These are phyloP conservation scores for Quercus gilva DNA, from an alignment of 306 rosid genomes.

Conservation along the genomic window DNA sequence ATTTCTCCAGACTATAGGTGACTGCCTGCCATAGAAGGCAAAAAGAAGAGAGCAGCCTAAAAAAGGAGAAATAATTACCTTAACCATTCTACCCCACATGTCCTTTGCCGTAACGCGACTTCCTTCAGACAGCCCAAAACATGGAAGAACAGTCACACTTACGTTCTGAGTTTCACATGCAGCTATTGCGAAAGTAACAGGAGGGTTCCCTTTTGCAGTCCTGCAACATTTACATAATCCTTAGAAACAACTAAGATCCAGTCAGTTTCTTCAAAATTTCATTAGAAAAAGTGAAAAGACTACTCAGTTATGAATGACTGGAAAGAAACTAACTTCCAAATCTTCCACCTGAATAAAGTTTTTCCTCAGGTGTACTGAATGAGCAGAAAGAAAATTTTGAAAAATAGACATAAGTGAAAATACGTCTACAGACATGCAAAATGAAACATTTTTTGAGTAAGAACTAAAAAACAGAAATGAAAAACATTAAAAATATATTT, in stretches of 20 bases:
- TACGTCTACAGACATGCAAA: background rate
- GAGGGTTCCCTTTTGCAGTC: slow-evolving; percentile 90
- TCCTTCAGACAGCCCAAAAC: slow-evolving; percentile 86
- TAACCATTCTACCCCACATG: slow-evolving; percentile 81
- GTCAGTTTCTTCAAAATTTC: background rate
- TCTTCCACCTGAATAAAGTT: background rate
- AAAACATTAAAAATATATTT: background rate
- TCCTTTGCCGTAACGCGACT: slow-evolving; percentile 66
- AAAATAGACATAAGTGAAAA: background rate
- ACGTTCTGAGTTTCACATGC: slow-evolving; percentile 99
- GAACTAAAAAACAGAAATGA: background rate
- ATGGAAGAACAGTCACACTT: slow-evolving; percentile 82
- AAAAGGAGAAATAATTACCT: slow-evolving; percentile 45
- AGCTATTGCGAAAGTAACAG: slow-evolving; percentile 87
- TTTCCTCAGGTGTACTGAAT: background rate
- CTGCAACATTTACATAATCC: slow-evolving; percentile 52
- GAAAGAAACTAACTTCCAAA: background rate
- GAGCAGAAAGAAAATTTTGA: background rate
- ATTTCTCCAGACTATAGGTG: slow-evolving; percentile 1
- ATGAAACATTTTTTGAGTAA: background rate
- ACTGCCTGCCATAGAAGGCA: background rate
- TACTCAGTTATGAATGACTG: background rate
- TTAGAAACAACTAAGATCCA: slow-evolving; percentile 13
- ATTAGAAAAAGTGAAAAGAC: background rate
- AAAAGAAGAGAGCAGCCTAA: slow-evolving; percentile 15